These are phyloP conservation scores for Boletellus emodensis DNA, from an alignment of 768 basidiomycete species.

Conservation along the genomic window DNA sequence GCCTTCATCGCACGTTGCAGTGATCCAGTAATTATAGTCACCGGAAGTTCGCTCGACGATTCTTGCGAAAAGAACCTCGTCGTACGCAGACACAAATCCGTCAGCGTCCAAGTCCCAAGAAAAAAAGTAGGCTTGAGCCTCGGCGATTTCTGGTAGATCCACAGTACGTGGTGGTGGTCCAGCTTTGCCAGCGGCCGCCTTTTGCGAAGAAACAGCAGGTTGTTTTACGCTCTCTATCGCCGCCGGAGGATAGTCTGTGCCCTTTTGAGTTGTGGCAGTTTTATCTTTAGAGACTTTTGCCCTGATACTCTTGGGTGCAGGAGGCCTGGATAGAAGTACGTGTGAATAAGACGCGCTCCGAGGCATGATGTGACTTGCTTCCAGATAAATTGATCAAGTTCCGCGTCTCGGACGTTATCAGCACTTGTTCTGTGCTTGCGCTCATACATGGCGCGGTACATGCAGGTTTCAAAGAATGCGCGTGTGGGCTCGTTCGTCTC, in stretches of 20 bases:
- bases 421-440: slow-evolving; percentile 78
- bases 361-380: slow-evolving; percentile 48
- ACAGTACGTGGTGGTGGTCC: slow-evolving; percentile 17
- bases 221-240: slow-evolving; percentile 8
- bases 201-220: slow-evolving; percentile 10
- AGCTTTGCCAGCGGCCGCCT: slow-evolving; percentile 11
- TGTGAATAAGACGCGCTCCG: background rate
- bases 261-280: slow-evolving; percentile 4
- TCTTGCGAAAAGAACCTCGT: slow-evolving; percentile 52
- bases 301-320: slow-evolving; percentile 18
- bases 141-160: slow-evolving; percentile 27
- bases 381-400: slow-evolving; percentile 79
- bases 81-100: slow-evolving; percentile 42
- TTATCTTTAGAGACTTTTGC: slow-evolving; percentile 19
- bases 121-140: slow-evolving; percentile 55
- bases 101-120: slow-evolving; percentile 53
- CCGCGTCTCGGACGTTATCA: slow-evolving; percentile 59
- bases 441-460: slow-evolving; percentile 96
- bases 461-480: slow-evolving; percentile 88
- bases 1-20: slow-evolving; percentile 47
- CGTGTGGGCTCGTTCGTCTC: slow-evolving; percentile 75
- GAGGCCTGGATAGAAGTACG: slow-evolving; percentile 15
- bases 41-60: slow-evolving; percentile 45
- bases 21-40: slow-evolving; percentile 56
- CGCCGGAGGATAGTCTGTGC: slow-evolving; percentile 1